Conservation (phyloP, 225 moss, liverwort and hornwort species). For the Rhytidiadelphus loreus region DNA sequence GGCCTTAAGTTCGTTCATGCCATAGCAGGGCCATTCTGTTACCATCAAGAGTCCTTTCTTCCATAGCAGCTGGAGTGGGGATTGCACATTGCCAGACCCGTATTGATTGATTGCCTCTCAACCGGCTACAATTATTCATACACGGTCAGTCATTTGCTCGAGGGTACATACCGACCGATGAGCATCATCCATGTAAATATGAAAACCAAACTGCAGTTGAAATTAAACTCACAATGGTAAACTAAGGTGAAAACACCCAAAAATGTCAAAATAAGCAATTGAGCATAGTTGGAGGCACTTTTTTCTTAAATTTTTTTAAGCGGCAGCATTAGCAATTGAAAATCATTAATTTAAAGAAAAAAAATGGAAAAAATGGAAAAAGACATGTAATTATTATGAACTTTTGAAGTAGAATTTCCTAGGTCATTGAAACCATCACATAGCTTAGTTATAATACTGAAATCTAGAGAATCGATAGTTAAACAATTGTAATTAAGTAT, state of each 20-base stretch:
- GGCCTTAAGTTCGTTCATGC: not conserved
- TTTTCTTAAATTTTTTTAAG: not conserved
- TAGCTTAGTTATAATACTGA: rapidly evolving
- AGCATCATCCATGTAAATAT: not conserved
- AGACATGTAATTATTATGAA: not conserved
- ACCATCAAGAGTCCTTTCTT: constrained; percentile 9
- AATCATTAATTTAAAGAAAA: not conserved
- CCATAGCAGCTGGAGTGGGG: not conserved
- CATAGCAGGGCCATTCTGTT: not conserved
- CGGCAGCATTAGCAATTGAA: not conserved
- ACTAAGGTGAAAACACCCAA: too few species aligned
- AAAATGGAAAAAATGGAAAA: not conserved
- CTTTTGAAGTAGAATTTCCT: not conserved
- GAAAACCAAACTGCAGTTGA: not conserved
- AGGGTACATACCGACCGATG: rapidly evolving
- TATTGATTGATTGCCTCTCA: not conserved
- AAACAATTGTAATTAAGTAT: not conserved
- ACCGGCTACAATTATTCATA: not conserved
- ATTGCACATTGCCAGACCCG: not conserved
- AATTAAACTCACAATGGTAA: not conserved
- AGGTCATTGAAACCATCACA: rapidly evolving
- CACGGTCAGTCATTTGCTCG: too few species aligned
- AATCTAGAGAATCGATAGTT: rapidly evolving
- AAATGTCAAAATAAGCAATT: not conserved
- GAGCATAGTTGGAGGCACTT: not conserved